These are phyloP conservation scores for Sesbania bispinosa DNA, from an alignment of 306 rosid species.

Conservation along the genomic window DNA sequence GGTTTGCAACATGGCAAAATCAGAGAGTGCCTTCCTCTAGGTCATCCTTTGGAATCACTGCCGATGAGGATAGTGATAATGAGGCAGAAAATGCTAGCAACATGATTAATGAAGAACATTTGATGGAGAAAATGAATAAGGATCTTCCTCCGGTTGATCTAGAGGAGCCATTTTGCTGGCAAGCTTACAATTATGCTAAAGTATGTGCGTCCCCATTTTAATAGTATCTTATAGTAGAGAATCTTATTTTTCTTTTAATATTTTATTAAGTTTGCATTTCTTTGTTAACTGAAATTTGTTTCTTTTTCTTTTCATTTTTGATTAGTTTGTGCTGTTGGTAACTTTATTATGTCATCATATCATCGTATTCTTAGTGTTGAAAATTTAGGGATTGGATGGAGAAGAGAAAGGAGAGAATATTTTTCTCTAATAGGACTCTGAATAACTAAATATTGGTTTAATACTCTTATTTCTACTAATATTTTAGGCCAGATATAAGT, in stretches of 20 bases:
- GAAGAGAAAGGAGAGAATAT: slow-evolving; percentile 8
- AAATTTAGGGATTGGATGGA: slow-evolving; percentile 11
- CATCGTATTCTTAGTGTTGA: slow-evolving; percentile 19
- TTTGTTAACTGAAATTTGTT: slow-evolving; percentile 18
- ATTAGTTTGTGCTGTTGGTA: slow-evolving; percentile 4
- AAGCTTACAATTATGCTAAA: slow-evolving; percentile 90
- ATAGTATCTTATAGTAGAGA: background rate
- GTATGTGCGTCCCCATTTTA: slow-evolving; percentile 35
- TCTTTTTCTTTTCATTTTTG: background rate
- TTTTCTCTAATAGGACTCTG: background rate
- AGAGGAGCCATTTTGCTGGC: slow-evolving; percentile 99
- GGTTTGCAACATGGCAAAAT: slow-evolving; percentile 82
- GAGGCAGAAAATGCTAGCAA: slow-evolving; percentile 70
- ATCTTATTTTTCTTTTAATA: slow-evolving; percentile 3
- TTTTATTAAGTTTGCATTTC: background rate
- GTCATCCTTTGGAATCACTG: slow-evolving; percentile 39
- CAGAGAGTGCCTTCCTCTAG: slow-evolving; percentile 45
- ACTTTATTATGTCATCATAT: slow-evolving; percentile 4
- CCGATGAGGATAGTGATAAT: slow-evolving; percentile 76
- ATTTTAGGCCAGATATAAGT: background rate
- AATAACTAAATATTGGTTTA: background rate
- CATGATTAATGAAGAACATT: slow-evolving; percentile 74
- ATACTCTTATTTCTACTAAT: slow-evolving; percentile 17
- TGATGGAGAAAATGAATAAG: slow-evolving; percentile 86
- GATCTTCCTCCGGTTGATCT: slow-evolving; percentile 93